Percentiles rank a stretch among this genome's conserved stretches.
Evolutionary conservation across 1,139 yeast species (phyloP).

Genomic region (Yamadazyma atmosphaerica): DNA sequence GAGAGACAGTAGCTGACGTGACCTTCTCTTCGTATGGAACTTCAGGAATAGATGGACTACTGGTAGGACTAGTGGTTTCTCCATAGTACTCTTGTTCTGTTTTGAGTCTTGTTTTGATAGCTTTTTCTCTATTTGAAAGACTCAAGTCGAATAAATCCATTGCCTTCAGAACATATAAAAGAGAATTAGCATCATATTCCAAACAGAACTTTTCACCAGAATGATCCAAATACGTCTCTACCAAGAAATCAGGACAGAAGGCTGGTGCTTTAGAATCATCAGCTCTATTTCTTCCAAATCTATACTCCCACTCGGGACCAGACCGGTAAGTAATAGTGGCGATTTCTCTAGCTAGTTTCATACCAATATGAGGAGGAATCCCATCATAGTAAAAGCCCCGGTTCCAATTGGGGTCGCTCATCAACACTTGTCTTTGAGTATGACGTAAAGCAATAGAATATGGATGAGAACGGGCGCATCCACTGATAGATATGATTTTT

Average conservation of each 20-base stretch:
- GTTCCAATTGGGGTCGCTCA: conserved; percentile 95
- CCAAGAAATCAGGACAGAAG: conserved; percentile 86
- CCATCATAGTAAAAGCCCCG: conserved; percentile 81
- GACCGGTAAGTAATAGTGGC: conserved; percentile 94
- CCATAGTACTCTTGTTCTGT: conserved; percentile 30
- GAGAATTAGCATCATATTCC: conserved; percentile 89
- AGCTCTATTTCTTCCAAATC: conserved; percentile 87
- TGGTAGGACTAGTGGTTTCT: not conserved
- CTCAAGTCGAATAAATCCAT: conserved; percentile 93
- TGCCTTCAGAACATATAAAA: conserved; percentile 84
- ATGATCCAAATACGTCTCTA: conserved; percentile 90
- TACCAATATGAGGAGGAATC: conserved; percentile 89
- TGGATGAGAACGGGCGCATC: conserved; percentile 93
- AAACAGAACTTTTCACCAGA: conserved; percentile 92
- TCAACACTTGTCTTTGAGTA: conserved; percentile 87
- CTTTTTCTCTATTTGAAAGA: conserved; percentile 41
- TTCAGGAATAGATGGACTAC: conserved; percentile 39
- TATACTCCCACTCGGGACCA: conserved; percentile 95
- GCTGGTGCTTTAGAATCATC: conserved; percentile 82
- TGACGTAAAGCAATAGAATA: conserved; percentile 92
- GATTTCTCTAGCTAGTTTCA: conserved; percentile 90
- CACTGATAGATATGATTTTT: conserved; percentile 75
- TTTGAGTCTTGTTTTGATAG: conserved; percentile 38
- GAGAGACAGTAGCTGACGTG: conserved; percentile 34
- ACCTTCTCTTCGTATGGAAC: conserved; percentile 58